Evolutionary conservation across 129 eudicot genomes (phyloP), one percentile per base, ranked within the genome.

Genomic region (Rutidosis leptorrhynchoides): DNA sequence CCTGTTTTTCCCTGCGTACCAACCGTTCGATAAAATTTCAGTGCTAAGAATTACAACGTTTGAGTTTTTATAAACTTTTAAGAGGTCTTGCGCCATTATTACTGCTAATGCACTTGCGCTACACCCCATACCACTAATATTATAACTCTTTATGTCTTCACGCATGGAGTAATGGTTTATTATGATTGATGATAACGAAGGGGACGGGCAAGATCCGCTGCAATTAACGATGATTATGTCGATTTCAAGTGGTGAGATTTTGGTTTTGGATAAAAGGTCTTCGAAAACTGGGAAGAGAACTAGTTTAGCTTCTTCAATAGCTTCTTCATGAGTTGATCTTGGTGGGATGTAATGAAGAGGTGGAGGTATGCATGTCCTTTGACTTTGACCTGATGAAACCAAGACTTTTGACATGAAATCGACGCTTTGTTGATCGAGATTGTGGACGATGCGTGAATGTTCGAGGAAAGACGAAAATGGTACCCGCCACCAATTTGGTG

Each of bases 71-170:
- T 66, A 90, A 29, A 71, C 78, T 54, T 71, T 78, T 0, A 91
- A 65, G 2, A 87, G 74, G 74, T 83, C 73, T 7, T 67, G 56
- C 12, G 90, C 96, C 86, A 83, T 75, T 32, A 77, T 84, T 19
- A 91, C 54, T 5, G 90, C 89, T 60, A 83, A 21, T 7, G 92
- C 85, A 62, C 96, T 91, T 1, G 93, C 96, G 23, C 94, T 83
- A 74, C 97, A 91, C 49, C 97, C 97, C 97, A 91, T 91, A 21
- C 96, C 97, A 8, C 84, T 79, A 1, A 91, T 23, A 33, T 70
- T 84, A 29, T 66, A 90, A 80, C 83, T 80, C 73, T 85, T 87
- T 3, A 87, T 35, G 51, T 87, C 83, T 9, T 83, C 90, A 49
- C 83, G 62, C 84, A 91, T 28, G 0, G 73, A 45, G 70, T 58